Base-by-base conservation (phyloP, 176 grass and related monocot species). In the Oryza officinalis region DNA sequence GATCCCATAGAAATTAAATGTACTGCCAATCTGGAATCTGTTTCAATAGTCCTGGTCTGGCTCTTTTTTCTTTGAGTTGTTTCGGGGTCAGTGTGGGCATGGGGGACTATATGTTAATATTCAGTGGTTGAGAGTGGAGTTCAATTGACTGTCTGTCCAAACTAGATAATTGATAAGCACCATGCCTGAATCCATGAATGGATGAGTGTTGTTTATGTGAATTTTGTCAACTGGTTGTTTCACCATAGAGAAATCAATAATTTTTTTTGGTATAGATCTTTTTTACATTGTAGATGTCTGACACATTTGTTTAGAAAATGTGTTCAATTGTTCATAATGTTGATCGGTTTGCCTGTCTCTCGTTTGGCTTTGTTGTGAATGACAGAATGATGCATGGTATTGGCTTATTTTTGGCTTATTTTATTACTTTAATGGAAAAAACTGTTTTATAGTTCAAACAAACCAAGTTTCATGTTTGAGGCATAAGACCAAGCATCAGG, bases 281-380 rank as follows among this genome's bases (percentile, higher is more conserved):
- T 70, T 38, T 73, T 57, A 37, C 28, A 38, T 47, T 35, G 15
- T 73, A 27, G 41, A 73, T 67, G 43, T 27, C 10, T 64, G 77
- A 40, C 18, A 46, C 28, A 26, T 32, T 71, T 63, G 12, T 40
- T 86, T 80, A 71, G 15, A 85, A 60, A 71, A 79, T 27, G 6
- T 64, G 27, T 78, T 66, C 28, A 33, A 15, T 18, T 64, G 27
- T 78, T 52, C 41, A 33, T 23, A 35, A 49, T 65, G 38, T 14
- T 72, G 40, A 32, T 63, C 61, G 37, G 38, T 63, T 10, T 79
- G n/a, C 59, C 23, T 81, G 63, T 8, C n/a, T 80, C 46, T 8
- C n/a, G 65, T 80, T 75, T 68, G 60, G 6, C 44, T 35, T 75
- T 75, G 17, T 65, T 73, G 30, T 81, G 26, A 86, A 57, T 67